Evolutionary conservation across 345 rosid genomes (phyloP), one percentile per base, ranked within the genome.

Genomic region (Eucalyptus sp.): DNA sequence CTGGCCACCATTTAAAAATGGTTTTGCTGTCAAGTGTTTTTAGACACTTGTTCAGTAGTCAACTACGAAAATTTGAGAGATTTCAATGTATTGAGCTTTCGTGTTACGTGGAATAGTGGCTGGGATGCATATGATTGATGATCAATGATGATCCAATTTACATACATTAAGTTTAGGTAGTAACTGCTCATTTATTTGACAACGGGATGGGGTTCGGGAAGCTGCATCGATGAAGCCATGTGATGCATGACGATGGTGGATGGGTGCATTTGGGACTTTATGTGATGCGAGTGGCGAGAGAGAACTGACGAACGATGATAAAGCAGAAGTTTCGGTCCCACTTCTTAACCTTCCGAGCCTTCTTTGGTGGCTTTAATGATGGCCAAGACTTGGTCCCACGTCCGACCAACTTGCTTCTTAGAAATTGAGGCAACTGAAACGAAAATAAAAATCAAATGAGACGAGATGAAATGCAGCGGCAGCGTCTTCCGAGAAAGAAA

Each of bases 41-140:
- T 11, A 0, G 66, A 9, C 66, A 58, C n/a, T 58, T 58, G n/a
- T 5, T 25, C 2, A 11, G 4, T 1, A 58, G 0, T 58, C n/a
- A 10, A 58, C 13, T 25, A 58, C 29, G 4, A 24, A 58, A 58
- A 10, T 24, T 58, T 25, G 3, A 25, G 7, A 58, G 66, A 5
- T 58, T 5, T 58, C n/a, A 10, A 11, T 58, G 66, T 5, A 58
- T 58, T 11, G 66, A 2, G n/a, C 66, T 58, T 27, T 58, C 13
- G 14, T 58, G 66, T 58, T 5, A 25, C 1, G 8, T 16, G 54
- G 54, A 6, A 2, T 51, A 51, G 8, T 51, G n/a, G 2, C 6
- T 24, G 4, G 3, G 64, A 27, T 0, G 5, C 66, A 27, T 25
- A 60, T 25, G n/a, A 58, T 58, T 3, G 3, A 25, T 25, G n/a